A percentile compares a stretch with the other conserved stretches of the same genome.
Evolutionary conservation across 75 land plant genomes (phyloP).

Genomic region (Cupressus sempervirens): DNA sequence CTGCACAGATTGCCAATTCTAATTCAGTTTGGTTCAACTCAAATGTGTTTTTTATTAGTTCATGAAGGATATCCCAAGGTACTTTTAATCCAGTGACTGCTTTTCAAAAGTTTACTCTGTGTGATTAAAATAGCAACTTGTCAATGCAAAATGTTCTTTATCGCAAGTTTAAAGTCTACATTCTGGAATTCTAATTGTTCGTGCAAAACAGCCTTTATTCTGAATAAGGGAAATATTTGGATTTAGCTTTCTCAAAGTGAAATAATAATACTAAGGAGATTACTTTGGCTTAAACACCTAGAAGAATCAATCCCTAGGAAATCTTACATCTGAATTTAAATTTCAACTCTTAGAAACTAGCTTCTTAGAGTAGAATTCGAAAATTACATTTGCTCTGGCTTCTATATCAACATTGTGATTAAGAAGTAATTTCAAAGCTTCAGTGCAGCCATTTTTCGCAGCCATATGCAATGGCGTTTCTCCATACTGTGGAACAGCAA

Average conservation of each 20-base stretch:
- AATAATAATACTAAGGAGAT: background rate
- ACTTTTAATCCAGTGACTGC: background rate
- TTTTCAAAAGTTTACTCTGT: background rate
- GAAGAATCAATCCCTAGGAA: constrained; percentile 6
- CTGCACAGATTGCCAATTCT: background rate
- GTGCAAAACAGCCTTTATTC: background rate
- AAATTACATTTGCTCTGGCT: constrained; percentile 76
- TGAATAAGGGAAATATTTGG: background rate
- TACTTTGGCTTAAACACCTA: constrained; percentile 12
- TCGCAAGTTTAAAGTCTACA: background rate
- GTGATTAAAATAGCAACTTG: background rate
- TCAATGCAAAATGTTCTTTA: background rate
- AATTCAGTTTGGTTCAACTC: background rate
- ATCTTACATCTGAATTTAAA: constrained; percentile 8
- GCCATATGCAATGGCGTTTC: constrained; percentile 96
- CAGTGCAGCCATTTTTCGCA: constrained; percentile 82
- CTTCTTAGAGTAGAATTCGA: background rate
- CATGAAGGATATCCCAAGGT: background rate
- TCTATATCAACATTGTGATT: constrained; percentile 68
- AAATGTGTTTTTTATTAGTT: background rate
- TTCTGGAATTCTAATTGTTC: background rate
- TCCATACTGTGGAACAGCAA: constrained; percentile 59
- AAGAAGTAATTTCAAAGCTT: constrained; percentile 59
- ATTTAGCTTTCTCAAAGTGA: background rate
- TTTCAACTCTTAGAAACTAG: background rate